Evolutionary conservation across 225 moss, liverwort and hornwort genomes (phyloP).

Genomic region (Marchantia paleacea): DNA sequence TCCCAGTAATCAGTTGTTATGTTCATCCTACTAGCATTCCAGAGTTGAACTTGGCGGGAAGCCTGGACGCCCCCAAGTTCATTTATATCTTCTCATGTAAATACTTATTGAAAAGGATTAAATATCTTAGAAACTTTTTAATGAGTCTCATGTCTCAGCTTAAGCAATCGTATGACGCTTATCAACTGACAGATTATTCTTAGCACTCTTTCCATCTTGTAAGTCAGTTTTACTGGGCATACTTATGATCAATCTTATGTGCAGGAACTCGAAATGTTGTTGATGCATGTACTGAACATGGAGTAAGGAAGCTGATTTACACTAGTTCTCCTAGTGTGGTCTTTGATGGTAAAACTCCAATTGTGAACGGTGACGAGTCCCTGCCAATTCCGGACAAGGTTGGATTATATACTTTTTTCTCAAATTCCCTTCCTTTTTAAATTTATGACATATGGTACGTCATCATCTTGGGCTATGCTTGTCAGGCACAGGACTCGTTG

Average conservation of each 20-base stretch:
- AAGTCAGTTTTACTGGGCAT: neutral
- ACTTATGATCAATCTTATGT: neutral
- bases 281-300: constrained; percentile 66
- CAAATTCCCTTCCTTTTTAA: neutral
- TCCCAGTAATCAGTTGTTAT: too few relatives aligned
- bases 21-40: too few relatives aligned
- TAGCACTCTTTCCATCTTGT: neutral
- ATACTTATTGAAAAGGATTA: neutral
- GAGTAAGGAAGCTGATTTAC: constrained; percentile 72
- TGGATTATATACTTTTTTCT: constrained; percentile 1
- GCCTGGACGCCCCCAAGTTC: too few relatives aligned
- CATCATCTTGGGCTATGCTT: neutral
- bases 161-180: neutral
- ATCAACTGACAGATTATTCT: neutral
- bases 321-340: constrained; percentile 85
- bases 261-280: constrained; percentile 80
- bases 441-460: neutral
- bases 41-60: too few relatives aligned
- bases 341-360: constrained; percentile 57
- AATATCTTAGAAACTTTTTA: neutral
- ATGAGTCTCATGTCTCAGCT: too few relatives aligned
- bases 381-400: constrained; percentile 63
- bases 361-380: constrained; percentile 71
- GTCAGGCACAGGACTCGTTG: neutral
- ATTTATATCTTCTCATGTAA: neutral